phyloP scores from a whole-genome alignment of 2,329 filamentous ascomycete species.

The Periconia macrospinosa region DNA sequence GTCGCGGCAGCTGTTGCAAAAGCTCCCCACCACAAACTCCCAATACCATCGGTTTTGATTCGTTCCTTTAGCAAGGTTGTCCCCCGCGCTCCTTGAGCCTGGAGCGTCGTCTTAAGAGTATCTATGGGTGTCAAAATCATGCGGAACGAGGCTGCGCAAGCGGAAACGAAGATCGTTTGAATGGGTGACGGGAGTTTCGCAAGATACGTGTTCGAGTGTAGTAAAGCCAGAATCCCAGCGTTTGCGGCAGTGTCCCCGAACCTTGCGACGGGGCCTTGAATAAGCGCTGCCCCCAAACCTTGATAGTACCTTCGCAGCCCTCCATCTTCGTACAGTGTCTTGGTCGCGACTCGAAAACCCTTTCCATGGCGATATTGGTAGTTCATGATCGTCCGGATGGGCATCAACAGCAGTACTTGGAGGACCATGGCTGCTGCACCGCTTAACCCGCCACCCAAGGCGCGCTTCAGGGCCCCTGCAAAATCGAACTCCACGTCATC shows the following conservation, averaged over 20 bases:
- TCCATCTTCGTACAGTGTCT: slow-evolving; percentile 28
- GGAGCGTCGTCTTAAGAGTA: slow-evolving; percentile 30
- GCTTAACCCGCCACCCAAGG: slow-evolving; percentile 30
- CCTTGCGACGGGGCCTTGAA: slow-evolving; percentile 31
- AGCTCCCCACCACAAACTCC: slow-evolving; percentile 35
- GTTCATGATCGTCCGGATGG: slow-evolving; percentile 35
- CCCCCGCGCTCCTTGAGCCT: slow-evolving; percentile 28
- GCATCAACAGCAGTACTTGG: slow-evolving; percentile 33
- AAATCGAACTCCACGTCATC: slow-evolving; percentile 34
- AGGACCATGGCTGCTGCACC: slow-evolving; percentile 34
- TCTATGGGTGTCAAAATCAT: slow-evolving; percentile 34
- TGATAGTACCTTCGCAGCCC: slow-evolving; percentile 29
- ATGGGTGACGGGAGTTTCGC: slow-evolving; percentile 26
- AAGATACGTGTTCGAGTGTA: slow-evolving; percentile 28
- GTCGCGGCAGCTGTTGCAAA: slow-evolving; percentile 34
- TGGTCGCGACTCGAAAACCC: slow-evolving; percentile 25
- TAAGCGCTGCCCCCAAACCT: slow-evolving; percentile 26
- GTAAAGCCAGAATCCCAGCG: slow-evolving; percentile 29
- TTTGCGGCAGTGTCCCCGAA: slow-evolving; percentile 36
- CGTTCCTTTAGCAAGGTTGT: slow-evolving; percentile 24
- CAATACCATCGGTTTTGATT: slow-evolving; percentile 25
- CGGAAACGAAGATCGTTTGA: slow-evolving; percentile 30
- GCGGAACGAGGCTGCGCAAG: slow-evolving; percentile 27
- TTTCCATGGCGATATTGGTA: slow-evolving; percentile 35
- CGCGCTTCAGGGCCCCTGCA: slow-evolving; percentile 26